phyloP scores from a whole-genome alignment of 2,329 filamentous ascomycete species.

The Ceratocystis harringtonii region DNA sequence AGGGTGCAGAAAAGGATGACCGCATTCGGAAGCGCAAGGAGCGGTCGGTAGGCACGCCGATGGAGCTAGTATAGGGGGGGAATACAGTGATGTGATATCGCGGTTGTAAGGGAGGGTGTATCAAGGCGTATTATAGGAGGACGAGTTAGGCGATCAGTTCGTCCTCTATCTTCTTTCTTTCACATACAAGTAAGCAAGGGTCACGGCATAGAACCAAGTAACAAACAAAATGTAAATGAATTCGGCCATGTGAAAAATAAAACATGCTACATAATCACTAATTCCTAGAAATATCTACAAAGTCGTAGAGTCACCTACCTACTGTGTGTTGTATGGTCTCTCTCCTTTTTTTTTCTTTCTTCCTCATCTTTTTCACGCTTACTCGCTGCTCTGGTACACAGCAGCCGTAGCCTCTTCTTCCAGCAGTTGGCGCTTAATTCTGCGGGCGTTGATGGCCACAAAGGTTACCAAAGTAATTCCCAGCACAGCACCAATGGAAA shows the following conservation, averaged over 20 bases:
- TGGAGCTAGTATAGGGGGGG: conserved; percentile 31
- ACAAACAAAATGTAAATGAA: not conserved
- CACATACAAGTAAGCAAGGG: not conserved
- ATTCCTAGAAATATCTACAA: not conserved
- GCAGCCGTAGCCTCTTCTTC: conserved; percentile 17
- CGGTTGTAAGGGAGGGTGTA: not conserved
- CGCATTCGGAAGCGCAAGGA: conserved; percentile 37
- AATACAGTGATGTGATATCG: no score
- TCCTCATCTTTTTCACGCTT: not conserved
- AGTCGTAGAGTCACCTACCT: not conserved
- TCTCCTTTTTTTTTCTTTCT: not conserved
- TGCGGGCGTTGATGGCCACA: conserved; percentile 35
- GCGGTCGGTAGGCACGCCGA: conserved; percentile 40
- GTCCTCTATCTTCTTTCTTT: not conserved
- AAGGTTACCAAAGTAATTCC: conserved; percentile 52
- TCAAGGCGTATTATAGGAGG: not conserved
- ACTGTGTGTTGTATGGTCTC: not conserved
- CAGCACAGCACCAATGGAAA: conserved; percentile 45
- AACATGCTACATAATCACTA: not conserved
- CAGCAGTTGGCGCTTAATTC: conserved; percentile 23
- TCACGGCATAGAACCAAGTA: not conserved
- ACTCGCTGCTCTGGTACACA: conserved; percentile 11
- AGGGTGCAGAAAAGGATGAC: conserved; percentile 44
- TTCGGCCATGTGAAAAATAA: not conserved
- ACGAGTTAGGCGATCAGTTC: no score